phyloP scores from a whole-genome alignment of 2,329 filamentous ascomycete genomes.

The Ascochyta viciae-villosae region DNA sequence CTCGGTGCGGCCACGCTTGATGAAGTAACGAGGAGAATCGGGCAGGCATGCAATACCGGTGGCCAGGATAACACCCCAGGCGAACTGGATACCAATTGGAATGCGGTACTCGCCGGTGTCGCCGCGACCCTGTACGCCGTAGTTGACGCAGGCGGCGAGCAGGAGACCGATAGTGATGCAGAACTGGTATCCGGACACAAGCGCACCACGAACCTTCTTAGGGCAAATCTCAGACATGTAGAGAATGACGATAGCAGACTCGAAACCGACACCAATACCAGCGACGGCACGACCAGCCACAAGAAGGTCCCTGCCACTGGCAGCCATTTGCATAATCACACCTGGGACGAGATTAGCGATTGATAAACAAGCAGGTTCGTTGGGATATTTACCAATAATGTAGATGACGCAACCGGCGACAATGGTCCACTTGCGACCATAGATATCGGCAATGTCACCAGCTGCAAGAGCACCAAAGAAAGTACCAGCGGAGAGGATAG shows the following conservation, averaged over 20 bases:
- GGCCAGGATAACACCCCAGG: slow-evolving; percentile 72
- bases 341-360: slow-evolving; percentile 21
- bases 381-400: slow-evolving; percentile 33
- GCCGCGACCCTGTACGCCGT: slow-evolving; percentile 61
- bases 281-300: slow-evolving; percentile 40
- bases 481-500: slow-evolving; percentile 81
- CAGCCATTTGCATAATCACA: slow-evolving; percentile 19
- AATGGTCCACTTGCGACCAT: slow-evolving; percentile 71
- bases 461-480: slow-evolving; percentile 73
- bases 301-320: slow-evolving; percentile 13
- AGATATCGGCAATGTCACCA: slow-evolving; percentile 67
- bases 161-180: slow-evolving; percentile 72
- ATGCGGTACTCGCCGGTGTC: slow-evolving; percentile 73
- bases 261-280: slow-evolving; percentile 40
- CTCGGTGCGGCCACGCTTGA: slow-evolving; percentile 63
- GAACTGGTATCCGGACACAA: slow-evolving; percentile 71
- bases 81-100: slow-evolving; percentile 73
- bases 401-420: slow-evolving; percentile 31
- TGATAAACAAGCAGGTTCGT: slow-evolving; percentile 7
- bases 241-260: slow-evolving; percentile 58
- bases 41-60: slow-evolving; percentile 44
- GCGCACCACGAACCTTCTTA: slow-evolving; percentile 72
- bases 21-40: slow-evolving; percentile 35
- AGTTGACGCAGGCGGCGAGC: slow-evolving; percentile 68
- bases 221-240: slow-evolving; percentile 75